Evolutionary conservation across 1,139 yeast genomes (phyloP), one percentile per base, ranked within the genome.

Genomic region (Candida sanyaensis): DNA sequence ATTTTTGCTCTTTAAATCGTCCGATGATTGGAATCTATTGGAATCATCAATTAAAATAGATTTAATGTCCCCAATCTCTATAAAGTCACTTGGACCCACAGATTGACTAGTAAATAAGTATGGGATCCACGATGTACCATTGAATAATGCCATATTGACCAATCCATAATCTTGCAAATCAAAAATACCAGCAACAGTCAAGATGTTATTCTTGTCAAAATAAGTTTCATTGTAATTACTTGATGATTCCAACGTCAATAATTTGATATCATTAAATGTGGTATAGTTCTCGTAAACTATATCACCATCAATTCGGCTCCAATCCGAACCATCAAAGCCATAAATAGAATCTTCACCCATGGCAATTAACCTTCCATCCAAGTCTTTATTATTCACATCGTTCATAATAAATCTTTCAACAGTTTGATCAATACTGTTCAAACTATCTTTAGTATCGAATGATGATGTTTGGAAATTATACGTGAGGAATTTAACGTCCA

Each of bases 51-150:
- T 60, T 47, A 75, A 63, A 9, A 75, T 58, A 1, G 75, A 59
- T 43, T 63, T 60, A 7, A 75, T 58, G 1, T 52, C 52, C 10
- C 80, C 80, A 8, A 72, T 52, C 37, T 49, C 55, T 32, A 41
- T 13, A 6, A 33, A 31, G 26, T 7, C 17, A 7, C 28, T 32
- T 8, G 21, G 11, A 46, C 52, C 55, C 6, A 53, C 51, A 2
- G 54, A 50, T 10, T 56, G 43, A 11, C 59, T 50, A 3, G 73
- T 62, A 50, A 60, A 75, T 11, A 84, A 68, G 53, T 83, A 83
- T 6, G 98, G 97, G 31, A 70, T 64, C 97, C 97, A 92, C 3
- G 62, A 53, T 0, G 75, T 59, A 3, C 95, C 93, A 61, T 89
- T 84, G 67, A 68, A 91, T 38, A 84, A 66, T 0, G 95, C 93